Evolutionary conservation across 2,329 filamentous ascomycete species (phyloP).

Genomic region (Diatrype stigma): DNA sequence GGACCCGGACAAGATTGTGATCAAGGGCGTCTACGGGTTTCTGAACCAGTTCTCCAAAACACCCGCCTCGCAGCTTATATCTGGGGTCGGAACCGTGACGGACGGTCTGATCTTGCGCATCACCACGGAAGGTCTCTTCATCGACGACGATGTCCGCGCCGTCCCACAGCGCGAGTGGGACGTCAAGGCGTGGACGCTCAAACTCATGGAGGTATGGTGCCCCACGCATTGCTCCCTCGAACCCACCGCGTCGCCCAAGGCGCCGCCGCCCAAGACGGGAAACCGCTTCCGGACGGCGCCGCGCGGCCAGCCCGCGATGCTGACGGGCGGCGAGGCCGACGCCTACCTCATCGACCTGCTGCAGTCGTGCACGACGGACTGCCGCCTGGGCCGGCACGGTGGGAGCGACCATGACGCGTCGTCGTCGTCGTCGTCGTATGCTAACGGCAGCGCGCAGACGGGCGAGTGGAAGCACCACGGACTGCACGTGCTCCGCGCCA

Average conservation of each 20-base stretch:
- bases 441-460: slow-evolving; percentile 42
- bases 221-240: slow-evolving; percentile 56
- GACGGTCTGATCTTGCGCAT: slow-evolving; percentile 90
- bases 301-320: slow-evolving; percentile 45
- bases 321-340: slow-evolving; percentile 63
- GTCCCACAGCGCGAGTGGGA: slow-evolving; percentile 98
- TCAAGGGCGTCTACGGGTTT: slow-evolving; percentile 89
- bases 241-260: slow-evolving; percentile 37
- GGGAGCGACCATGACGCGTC: slow-evolving; percentile 38
- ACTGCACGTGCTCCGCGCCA: slow-evolving; percentile 60
- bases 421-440: slow-evolving; percentile 31
- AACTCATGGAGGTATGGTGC: slow-evolving; percentile 85
- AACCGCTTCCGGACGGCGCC: slow-evolving; percentile 42
- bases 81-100: slow-evolving; percentile 78
- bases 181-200: slow-evolving; percentile 96
- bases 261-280: slow-evolving; percentile 45
- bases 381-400: slow-evolving; percentile 50
- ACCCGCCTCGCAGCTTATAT: slow-evolving; percentile 86
- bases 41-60: slow-evolving; percentile 83
- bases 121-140: slow-evolving; percentile 90
- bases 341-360: slow-evolving; percentile 59
- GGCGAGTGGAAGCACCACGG: slow-evolving; percentile 53
- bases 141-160: slow-evolving; percentile 88
- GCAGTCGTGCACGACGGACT: slow-evolving; percentile 61
- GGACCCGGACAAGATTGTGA: slow-evolving; percentile 93